Percentiles rank a stretch among this genome's conserved stretches.
phyloP scores from a whole-genome alignment of 441 rosid species.

The Syzygium malaccense region DNA sequence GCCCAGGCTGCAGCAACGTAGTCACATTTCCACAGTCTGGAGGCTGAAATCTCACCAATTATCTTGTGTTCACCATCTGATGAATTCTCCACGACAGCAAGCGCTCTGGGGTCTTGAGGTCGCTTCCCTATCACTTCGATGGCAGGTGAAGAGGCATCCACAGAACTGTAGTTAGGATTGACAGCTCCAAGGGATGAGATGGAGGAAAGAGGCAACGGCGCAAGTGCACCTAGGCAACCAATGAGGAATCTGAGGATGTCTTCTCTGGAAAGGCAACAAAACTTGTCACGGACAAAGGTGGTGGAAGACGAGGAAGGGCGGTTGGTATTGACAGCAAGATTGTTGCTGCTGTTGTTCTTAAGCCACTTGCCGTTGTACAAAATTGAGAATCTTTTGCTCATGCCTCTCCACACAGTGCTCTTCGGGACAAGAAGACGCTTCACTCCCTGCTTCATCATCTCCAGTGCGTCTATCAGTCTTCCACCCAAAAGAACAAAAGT shows the following conservation, averaged over 20 bases:
- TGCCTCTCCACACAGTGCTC: constrained; percentile 74
- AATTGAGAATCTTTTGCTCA: constrained; percentile 93
- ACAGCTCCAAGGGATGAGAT: constrained; percentile 65
- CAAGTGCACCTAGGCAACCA: constrained; percentile 94
- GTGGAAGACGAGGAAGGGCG: constrained; percentile 58
- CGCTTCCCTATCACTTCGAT: constrained; percentile 38
- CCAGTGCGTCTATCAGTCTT: constrained; percentile 90
- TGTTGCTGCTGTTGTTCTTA: constrained; percentile 59
- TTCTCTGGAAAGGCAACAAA: constrained; percentile 94
- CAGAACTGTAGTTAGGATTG: constrained; percentile 41
- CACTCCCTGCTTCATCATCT: constrained; percentile 97
- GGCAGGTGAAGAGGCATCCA: constrained; percentile 72
- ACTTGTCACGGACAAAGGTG: constrained; percentile 40
- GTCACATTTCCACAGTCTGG: constrained; percentile 92
- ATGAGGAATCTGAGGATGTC: constrained; percentile 86
- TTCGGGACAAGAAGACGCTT: constrained; percentile 79
- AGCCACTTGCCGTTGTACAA: constrained; percentile 90
- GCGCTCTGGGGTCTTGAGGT: constrained; percentile 65
- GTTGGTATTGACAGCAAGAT: constrained; percentile 22
- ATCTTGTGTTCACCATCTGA: constrained; percentile 51
- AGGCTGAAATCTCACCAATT: constrained; percentile 88
- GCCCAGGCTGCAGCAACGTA: constrained; percentile 92
- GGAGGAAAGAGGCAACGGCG: constrained; percentile 83
- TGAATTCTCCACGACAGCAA: constrained; percentile 62
- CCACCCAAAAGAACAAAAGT: constrained; percentile 8